Percentiles rank a stretch among this genome's conserved stretches.
Evolutionary conservation across 2,329 filamentous ascomycete genomes (phyloP).

Genomic region (Diplodia sapinea): DNA sequence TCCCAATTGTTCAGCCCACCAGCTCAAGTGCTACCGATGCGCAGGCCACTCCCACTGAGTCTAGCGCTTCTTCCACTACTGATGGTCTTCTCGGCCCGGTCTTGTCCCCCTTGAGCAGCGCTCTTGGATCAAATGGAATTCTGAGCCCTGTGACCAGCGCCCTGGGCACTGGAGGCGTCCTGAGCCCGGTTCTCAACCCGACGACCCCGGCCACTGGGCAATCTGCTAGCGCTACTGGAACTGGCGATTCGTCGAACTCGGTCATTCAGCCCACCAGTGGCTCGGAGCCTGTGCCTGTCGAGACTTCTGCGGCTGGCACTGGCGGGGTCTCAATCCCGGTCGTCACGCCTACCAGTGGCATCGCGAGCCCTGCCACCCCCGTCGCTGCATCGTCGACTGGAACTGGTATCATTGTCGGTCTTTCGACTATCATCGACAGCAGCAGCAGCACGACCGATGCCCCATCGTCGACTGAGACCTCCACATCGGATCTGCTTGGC

Average conservation of each 20-base stretch:
- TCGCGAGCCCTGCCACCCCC: constrained; percentile 8
- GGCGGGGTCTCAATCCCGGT: constrained; percentile 26
- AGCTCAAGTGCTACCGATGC: not conserved
- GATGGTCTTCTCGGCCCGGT: constrained; percentile 26
- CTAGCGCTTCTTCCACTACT: constrained; percentile 12
- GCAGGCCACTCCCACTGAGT: constrained; percentile 1
- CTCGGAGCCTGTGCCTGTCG: constrained; percentile 35
- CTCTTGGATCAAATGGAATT: constrained; percentile 17
- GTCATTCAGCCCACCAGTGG: constrained; percentile 31
- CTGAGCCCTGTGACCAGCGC: constrained; percentile 24
- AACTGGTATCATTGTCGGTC: constrained; percentile 41
- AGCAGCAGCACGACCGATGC: constrained; percentile 29
- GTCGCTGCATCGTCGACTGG: constrained; percentile 30
- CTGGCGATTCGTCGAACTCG: constrained; percentile 30
- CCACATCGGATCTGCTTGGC: constrained; percentile 15
- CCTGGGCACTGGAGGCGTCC: constrained; percentile 17
- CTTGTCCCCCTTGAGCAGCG: constrained; percentile 21
- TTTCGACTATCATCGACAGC: constrained; percentile 40
- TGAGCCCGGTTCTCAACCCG: constrained; percentile 19
- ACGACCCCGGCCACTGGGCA: constrained; percentile 8
- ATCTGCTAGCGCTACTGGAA: constrained; percentile 31
- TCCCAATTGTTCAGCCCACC: constrained; percentile 28
- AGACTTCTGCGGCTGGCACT: constrained; percentile 26
- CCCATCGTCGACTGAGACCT: constrained; percentile 20
- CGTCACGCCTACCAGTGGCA: constrained; percentile 22